Base-by-base conservation (phyloP, 1,284 basidiomycete species). In the Leccinum solheimii region DNA sequence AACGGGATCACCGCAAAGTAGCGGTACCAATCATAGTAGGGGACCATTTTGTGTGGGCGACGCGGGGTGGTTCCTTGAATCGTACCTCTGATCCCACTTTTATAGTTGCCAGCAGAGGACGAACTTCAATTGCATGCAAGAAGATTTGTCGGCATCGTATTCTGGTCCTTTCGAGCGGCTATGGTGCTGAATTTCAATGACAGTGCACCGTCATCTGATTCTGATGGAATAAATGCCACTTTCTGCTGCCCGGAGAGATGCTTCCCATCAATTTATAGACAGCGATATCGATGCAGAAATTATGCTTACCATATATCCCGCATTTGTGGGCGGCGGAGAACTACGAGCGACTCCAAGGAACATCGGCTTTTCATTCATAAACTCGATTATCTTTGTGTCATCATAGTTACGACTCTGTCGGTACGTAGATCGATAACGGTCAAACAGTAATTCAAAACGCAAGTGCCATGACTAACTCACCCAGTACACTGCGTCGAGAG, bases 1-100 rank as follows among this genome's bases (percentile, higher is more conserved):
- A 85, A 58, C 10, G 89, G 89, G 59, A 91, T 79, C 81, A 84
- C 83, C 57, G 85, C 82, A 74, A 86, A 87, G 58, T 77, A 72
- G 81, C 86, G 87, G 63, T 86, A 84, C 0, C 27, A 59, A 7
- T 26, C 26, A 23, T 45, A 56, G 14, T 62, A 53, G 30, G 54
- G 55, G 34, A 19, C 58, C 70, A 74, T 75, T 2, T 36, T 49
- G 5, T 43, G n/a, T 21, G 34, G 21, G 34, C 21, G 16, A 27
- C 26, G 19, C 4, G n/a, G 14, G 52, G 40, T 49, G 7, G 30
- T 2, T 14, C 50, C 23, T 13, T 9, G 9, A 11, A 16, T 11
- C 21, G 26, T 36, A 14, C 40, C 19, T 26, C 32, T 11, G 26
- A 54, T 16, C 19, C 13, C 43, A 13, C 13, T 45, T 58, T 68